Percentiles rank a stretch among this genome's conserved stretches.
These are phyloP conservation scores for Lentinula novae-zelandiae DNA, from an alignment of 1,284 basidiomycete genomes.

Conservation along the genomic window DNA sequence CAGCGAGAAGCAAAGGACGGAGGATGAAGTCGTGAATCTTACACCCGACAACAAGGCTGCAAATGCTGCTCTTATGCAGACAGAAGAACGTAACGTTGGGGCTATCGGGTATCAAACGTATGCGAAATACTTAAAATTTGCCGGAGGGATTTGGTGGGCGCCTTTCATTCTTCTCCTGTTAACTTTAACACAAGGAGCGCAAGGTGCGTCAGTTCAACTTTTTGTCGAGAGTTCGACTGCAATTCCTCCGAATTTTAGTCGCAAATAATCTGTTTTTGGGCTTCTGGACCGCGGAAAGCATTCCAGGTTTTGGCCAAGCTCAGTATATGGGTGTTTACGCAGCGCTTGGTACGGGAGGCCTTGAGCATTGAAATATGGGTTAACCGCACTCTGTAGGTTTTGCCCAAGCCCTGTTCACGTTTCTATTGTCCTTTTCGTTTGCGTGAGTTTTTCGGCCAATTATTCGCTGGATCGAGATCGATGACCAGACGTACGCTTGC, in stretches of 20 bases:
- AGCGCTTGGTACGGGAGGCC: conserved; percentile 39
- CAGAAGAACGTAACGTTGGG: conserved; percentile 53
- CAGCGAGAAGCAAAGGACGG: not conserved
- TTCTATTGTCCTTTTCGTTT: conserved; percentile 50
- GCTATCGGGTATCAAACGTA: conserved; percentile 51
- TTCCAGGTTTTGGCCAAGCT: conserved; percentile 47
- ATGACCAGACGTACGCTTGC: not conserved
- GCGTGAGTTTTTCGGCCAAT: conserved; percentile 33
- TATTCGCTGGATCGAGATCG: not conserved
- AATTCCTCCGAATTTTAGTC: conserved; percentile 25
- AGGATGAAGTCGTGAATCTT: not conserved
- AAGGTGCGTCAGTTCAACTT: conserved; percentile 26
- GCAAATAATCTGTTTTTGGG: conserved; percentile 44
- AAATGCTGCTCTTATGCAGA: conserved; percentile 38
- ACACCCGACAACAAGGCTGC: conserved; percentile 22
- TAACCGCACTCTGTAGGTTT: conserved; percentile 23
- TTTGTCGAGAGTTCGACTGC: not conserved
- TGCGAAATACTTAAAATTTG: conserved; percentile 47
- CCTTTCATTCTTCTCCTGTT: conserved; percentile 39
- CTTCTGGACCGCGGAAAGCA: conserved; percentile 42
- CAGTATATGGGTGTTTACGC: conserved; percentile 74
- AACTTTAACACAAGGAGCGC: conserved; percentile 32
- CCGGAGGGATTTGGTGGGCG: conserved; percentile 46
- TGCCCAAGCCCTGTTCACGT: conserved; percentile 52
- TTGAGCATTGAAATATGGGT: not conserved